Base-by-base conservation (phyloP, 2,329 filamentous ascomycete genomes). In the Penicillium hordei region DNA sequence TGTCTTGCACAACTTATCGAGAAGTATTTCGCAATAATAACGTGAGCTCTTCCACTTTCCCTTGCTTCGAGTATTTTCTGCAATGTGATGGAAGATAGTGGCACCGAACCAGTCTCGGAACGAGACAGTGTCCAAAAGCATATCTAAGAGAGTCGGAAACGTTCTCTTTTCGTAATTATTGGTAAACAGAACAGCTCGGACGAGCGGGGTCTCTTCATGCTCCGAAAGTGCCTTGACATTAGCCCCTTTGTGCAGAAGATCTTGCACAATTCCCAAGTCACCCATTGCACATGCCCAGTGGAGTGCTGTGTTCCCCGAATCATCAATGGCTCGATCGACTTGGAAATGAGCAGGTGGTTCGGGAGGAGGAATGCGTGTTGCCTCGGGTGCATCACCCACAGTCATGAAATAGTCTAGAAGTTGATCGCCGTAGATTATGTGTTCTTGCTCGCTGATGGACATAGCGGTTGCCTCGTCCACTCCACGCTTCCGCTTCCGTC, bases 261-360 rank as follows among this genome's bases (percentile, higher is more conserved):
- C 89, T 73, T 89, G 91, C 60, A 97, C 91, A 17, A 97, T 90
- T 48, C 93, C 90, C 31, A 97, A 81, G 65, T 97, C 94, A 58
- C 94, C 94, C 93, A 99, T 99, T 25, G 94, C 91, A 52, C 91
- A 92, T 19, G 93, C 94, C 94, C 94, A 99, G 72, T 99, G 94
- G 64, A 99, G 83, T 6, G 93, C 93, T 2, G 92, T 96, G 70
- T 97, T 93, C 10, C 89, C 88, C 68, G 96, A 92, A 43, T 92
- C 89, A 72, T 99, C 94, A 61, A 99, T 97, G n/a, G 88, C 83
- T 73, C 91, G 90, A 75, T 99, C 89, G 6, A 95, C 87, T 70
- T 96, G 88, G 68, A 96, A 96, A 71, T 91, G 89, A 34, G 86
- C 80, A 0, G 94, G 94, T 3, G 93, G 93, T 60, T 91, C 86